phyloP scores from a whole-genome alignment of 345 rosid species.

The Clarkia xantiana region DNA sequence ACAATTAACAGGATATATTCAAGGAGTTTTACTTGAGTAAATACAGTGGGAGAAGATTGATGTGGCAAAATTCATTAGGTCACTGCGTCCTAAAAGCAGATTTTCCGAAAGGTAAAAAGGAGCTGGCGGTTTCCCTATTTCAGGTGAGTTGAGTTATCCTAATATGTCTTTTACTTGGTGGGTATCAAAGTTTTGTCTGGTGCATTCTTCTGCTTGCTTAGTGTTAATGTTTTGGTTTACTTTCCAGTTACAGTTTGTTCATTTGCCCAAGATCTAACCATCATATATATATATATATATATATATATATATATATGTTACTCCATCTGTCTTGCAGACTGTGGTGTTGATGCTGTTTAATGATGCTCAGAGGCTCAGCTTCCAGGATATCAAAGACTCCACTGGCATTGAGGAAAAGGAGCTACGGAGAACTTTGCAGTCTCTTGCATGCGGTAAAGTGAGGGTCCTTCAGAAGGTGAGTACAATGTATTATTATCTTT shows the following conservation, averaged over 20 bases:
- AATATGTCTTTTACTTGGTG: neutral
- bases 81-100: slow-evolving; percentile 93
- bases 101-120: slow-evolving; percentile 82
- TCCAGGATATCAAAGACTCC: slow-evolving; percentile 83
- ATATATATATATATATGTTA: neutral
- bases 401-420: slow-evolving; percentile 94
- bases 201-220: neutral
- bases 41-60: slow-evolving; percentile 90
- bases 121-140: slow-evolving; percentile 91
- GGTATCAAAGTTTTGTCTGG: neutral
- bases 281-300: neutral
- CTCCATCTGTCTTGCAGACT: slow-evolving; percentile 34
- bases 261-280: neutral
- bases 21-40: slow-evolving; percentile 95
- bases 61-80: slow-evolving; percentile 98
- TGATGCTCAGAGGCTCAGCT: slow-evolving; percentile 80
- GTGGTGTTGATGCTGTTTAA: slow-evolving; percentile 94
- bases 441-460: slow-evolving; percentile 96
- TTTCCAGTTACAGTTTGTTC: neutral
- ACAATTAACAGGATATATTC: slow-evolving; percentile 64
- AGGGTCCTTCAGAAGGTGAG: slow-evolving; percentile 83
- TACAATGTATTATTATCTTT: neutral
- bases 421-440: slow-evolving; percentile 82
- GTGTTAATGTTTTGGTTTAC: too few species aligned
- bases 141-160: slow-evolving; percentile 43